Percentiles rank a stretch among this genome's conserved stretches.
phyloP scores from a whole-genome alignment of 2,329 filamentous ascomycete genomes.

The Pseudonectria foliicola region DNA sequence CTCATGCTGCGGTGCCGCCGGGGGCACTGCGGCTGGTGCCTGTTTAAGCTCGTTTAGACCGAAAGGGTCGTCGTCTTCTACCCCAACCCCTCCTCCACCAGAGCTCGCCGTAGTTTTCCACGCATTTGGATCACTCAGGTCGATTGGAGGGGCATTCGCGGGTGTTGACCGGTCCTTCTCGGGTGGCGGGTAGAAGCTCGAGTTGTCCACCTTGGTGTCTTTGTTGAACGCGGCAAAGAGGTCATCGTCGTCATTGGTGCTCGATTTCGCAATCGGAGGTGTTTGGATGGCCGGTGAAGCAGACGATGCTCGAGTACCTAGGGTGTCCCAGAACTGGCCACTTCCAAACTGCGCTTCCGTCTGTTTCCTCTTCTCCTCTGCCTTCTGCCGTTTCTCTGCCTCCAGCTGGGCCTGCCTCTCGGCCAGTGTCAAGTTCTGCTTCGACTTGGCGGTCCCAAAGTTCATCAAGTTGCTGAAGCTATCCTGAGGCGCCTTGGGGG shows the following conservation, averaged over 20 bases:
- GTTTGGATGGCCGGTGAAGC: constrained; percentile 22
- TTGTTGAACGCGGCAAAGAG: constrained; percentile 62
- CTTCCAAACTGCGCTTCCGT: constrained; percentile 73
- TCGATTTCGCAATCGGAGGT: constrained; percentile 9
- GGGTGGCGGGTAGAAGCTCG: constrained; percentile 56
- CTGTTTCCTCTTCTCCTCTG: constrained; percentile 63
- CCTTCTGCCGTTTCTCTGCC: constrained; percentile 61
- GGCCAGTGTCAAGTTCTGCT: constrained; percentile 67
- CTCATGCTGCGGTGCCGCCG: constrained; percentile 32
- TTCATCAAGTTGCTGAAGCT: constrained; percentile 73
- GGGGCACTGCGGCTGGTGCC: constrained; percentile 22
- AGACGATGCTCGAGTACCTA: constrained; percentile 51
- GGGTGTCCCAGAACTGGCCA: constrained; percentile 66
- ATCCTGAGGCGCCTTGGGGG: constrained; percentile 52
- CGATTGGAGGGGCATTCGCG: constrained; percentile 35
- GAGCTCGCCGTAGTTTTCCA: constrained; percentile 34
- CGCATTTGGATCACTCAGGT: constrained; percentile 47
- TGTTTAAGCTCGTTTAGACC: constrained; percentile 61
- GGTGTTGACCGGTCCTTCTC: constrained; percentile 39
- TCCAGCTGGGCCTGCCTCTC: constrained; percentile 67
- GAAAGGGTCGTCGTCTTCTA: constrained; percentile 84
- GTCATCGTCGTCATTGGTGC: constrained; percentile 47
- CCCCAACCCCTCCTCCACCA: constrained; percentile 33
- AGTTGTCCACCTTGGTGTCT: constrained; percentile 59
- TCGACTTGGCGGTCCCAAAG: constrained; percentile 47